phyloP scores from a whole-genome alignment of 257 asterid genomes.

The Nicotiana benthamiana region DNA sequence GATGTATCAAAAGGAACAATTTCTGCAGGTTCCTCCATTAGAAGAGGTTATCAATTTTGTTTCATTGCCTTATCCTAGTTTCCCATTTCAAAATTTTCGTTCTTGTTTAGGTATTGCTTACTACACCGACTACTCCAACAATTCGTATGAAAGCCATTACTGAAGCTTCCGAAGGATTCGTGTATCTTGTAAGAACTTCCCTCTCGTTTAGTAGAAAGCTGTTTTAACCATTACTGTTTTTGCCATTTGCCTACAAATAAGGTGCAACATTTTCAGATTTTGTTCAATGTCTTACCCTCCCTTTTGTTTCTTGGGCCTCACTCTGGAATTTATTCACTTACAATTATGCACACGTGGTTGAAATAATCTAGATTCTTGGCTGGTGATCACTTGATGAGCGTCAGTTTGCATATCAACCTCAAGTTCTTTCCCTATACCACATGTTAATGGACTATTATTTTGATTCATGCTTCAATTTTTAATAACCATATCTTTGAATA shows the following conservation, averaged over 20 bases:
- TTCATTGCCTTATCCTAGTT: not conserved
- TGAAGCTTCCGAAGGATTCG: constrained; percentile 79
- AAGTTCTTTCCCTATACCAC: not conserved
- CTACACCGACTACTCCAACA: constrained; percentile 83
- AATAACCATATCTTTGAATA: not conserved
- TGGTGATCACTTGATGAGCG: not conserved
- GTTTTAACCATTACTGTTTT: not conserved
- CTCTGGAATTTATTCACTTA: not conserved
- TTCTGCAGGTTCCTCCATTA: not conserved
- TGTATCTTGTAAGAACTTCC: constrained; percentile 65
- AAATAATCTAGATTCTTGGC: not conserved
- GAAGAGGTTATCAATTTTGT: not conserved
- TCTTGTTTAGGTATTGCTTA: constrained; percentile 57
- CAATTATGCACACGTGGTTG: not conserved
- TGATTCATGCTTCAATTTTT: not conserved
- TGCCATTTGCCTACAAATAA: not conserved
- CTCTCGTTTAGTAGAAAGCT: not conserved
- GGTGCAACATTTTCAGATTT: not conserved
- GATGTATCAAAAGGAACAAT: not conserved
- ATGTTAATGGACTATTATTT: not conserved
- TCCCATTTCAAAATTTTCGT: not conserved
- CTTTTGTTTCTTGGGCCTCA: not conserved
- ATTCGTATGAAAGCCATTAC: constrained; percentile 68
- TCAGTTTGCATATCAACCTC: not conserved
- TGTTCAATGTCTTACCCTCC: not conserved